A percentile compares a stretch with the other conserved stretches of the same genome.
phyloP scores from a whole-genome alignment of 2,329 filamentous ascomycete genomes.

The Nemania sp. region DNA sequence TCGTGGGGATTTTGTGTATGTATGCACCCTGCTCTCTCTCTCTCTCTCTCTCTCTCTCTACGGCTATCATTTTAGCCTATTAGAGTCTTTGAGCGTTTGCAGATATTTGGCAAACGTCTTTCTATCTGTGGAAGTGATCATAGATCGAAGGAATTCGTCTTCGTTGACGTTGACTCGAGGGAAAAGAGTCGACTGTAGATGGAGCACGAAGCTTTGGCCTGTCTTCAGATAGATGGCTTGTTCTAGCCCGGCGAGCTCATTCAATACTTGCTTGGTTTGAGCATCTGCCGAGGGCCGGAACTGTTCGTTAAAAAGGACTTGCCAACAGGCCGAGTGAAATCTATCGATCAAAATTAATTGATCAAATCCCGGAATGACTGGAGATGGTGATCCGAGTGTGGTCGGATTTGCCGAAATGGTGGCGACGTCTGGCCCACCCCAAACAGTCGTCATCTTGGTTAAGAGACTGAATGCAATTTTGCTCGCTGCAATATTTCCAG shows the following conservation, averaged over 20 bases:
- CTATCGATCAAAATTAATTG: constrained; percentile 78
- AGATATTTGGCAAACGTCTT: constrained; percentile 69
- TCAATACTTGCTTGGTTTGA: constrained; percentile 83
- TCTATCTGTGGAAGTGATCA: constrained; percentile 62
- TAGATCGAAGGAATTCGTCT: constrained; percentile 59
- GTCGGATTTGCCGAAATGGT: constrained; percentile 57
- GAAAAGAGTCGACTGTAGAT: constrained; percentile 67
- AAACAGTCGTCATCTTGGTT: constrained; percentile 79
- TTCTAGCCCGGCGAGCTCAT: constrained; percentile 84
- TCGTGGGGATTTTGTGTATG: not conserved
- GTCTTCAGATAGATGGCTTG: constrained; percentile 90
- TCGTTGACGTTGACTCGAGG: constrained; percentile 66
- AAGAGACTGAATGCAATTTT: constrained; percentile 81
- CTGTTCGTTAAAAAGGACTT: constrained; percentile 73
- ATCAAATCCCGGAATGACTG: constrained; percentile 83
- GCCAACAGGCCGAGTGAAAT: constrained; percentile 90
- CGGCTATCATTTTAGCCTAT: constrained; percentile 23
- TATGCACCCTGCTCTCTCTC: not conserved
- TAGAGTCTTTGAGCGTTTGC: constrained; percentile 58
- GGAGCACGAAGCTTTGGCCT: constrained; percentile 75
- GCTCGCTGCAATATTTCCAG: constrained; percentile 62
- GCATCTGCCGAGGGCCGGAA: constrained; percentile 83
- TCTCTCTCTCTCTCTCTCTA: not conserved
- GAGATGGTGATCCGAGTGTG: constrained; percentile 54
- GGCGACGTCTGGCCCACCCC: constrained; percentile 83